Percentiles rank a stretch among this genome's conserved stretches.
Evolutionary conservation across 2,329 filamentous ascomycete genomes (phyloP).

Genomic region (Sphaerulina musiva): DNA sequence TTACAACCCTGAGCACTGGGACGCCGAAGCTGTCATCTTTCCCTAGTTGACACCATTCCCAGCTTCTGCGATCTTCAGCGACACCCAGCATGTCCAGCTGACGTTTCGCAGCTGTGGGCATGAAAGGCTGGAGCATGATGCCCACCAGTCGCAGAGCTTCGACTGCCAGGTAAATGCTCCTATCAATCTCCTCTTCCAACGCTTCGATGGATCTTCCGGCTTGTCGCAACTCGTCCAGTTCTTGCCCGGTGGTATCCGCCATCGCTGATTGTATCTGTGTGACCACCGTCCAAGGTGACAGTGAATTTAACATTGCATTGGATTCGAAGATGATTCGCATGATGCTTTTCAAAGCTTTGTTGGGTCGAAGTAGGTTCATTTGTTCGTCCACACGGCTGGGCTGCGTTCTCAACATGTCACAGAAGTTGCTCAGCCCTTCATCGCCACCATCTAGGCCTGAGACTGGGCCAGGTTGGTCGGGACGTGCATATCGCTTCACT

Average conservation of each 20-base stretch:
- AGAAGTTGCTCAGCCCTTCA: conserved; percentile 1
- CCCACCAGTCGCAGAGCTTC: conserved; percentile 73
- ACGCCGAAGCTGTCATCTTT: conserved; percentile 65
- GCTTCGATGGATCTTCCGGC: conserved; percentile 23
- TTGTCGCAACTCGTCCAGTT: conserved; percentile 17
- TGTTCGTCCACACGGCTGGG: conserved; percentile 42
- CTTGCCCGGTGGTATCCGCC: conserved; percentile 30
- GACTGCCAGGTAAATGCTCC: conserved; percentile 61
- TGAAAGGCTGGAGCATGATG: conserved; percentile 85
- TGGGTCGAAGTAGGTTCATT: conserved; percentile 60
- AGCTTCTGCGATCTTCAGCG: conserved; percentile 51
- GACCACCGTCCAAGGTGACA: conserved; percentile 61
- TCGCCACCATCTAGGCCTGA: neutral
- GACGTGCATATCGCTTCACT: conserved; percentile 27
- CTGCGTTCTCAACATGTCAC: conserved; percentile 26
- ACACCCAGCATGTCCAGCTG: conserved; percentile 77
- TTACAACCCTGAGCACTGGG: conserved; percentile 37
- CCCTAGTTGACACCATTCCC: conserved; percentile 56
- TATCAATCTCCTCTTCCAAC: conserved; percentile 44
- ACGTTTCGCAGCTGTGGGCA: conserved; percentile 67
- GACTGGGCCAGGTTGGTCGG: conserved; percentile 4
- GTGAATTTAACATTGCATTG: conserved; percentile 60
- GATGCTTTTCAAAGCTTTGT: conserved; percentile 58
- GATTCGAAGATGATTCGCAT: conserved; percentile 58
- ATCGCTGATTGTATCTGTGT: conserved; percentile 30